Evolutionary conservation across 2,329 filamentous ascomycete genomes (phyloP), one percentile per base, ranked within the genome.

Genomic region (Verticillium dahliae): DNA sequence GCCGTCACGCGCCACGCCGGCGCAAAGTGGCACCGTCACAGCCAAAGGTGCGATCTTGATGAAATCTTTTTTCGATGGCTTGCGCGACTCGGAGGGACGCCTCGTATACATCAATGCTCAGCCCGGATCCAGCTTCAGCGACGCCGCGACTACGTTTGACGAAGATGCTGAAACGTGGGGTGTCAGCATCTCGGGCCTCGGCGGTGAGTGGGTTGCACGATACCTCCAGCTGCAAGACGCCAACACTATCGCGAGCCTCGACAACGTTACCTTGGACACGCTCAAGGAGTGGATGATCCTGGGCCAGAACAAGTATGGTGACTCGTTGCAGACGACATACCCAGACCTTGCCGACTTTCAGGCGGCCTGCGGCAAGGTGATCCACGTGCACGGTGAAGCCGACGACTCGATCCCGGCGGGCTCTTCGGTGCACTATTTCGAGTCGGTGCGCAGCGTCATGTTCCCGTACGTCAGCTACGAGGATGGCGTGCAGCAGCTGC

Each of bases 361-460:
- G 37, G 61, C 72, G 2, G 66, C 74, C 0, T 83, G 83, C 31
- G 83, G 81, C 59, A 86, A 86, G 70, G 70, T 86, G 4, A 71
- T 87, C 11, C 82, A 85, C 69, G 84, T 78, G 73, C 83, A 86
- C 70, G 83, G 83, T 59, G 82, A 86, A 70, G 80, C 78, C 1
- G 84, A 86, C 69, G 70, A 75, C 14, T 78, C 75, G 6, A 74
- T 87, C 63, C 83, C 83, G 1, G 69, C 83, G 1, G 81, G 75
- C 5, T 83, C 81, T 0, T 84, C 81, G 0, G 77, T 84, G 1
- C 81, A 78, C 67, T 87, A 85, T 74, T 80, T 76, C 14, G 75
- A 85, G 59, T 76, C 80, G 7, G 83, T 85, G 14, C 76, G 80
- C 22, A 67, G 67, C 6, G 72, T 76, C 67, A 83, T 84, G 81